Base-by-base conservation (phyloP, 2,329 filamentous ascomycete genomes). In the Elsinoe ampelina region DNA sequence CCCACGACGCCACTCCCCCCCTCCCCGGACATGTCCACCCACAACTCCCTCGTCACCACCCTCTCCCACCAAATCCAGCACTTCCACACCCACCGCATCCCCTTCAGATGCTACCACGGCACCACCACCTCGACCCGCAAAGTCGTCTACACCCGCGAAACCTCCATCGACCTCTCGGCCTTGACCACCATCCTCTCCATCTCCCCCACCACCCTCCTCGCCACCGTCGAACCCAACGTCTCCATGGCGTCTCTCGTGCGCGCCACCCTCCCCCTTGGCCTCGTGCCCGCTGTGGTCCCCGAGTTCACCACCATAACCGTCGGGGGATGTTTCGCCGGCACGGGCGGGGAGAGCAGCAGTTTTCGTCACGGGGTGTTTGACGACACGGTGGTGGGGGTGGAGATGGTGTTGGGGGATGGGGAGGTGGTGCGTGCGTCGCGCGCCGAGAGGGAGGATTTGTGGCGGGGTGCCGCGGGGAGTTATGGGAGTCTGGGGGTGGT, bases 241-340 rank as follows among this genome's bases (percentile, higher is more conserved):
- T 74, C 82, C 0, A 87, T 87, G 83, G 83, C 85, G 58, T 71
- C 71, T 0, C 73, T 87, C 1, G 77, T 86, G 0, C 75, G 78
- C 55, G 80, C 76, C 1, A 82, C 82, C 0, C 63, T 83, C 47
- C 67, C 70, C 3, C 65, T 80, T 50, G 78, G 78, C 0, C 70
- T 87, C 0, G 68, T 87, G 1, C 83, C 79, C 1, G 79, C 78
- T 0, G 82, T 87, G 0, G 82, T 87, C 3, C 86, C 86, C 80
- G 84, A 87, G 63, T 84, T 87, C 51, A 83, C 83, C 0, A 82
- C 82, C 0, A 87, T 87, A 60, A 87, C 84, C 0, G 80, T 79
- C 0, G 84, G 84, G 12, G 84, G 84, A 2, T 83, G 81, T 0
- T 87, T 84, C 64, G 77, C 81, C 0, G 84, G 84, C 1, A 85